Conservation (phyloP, 1,139 yeast genomes). For the Candida albicans region DNA sequence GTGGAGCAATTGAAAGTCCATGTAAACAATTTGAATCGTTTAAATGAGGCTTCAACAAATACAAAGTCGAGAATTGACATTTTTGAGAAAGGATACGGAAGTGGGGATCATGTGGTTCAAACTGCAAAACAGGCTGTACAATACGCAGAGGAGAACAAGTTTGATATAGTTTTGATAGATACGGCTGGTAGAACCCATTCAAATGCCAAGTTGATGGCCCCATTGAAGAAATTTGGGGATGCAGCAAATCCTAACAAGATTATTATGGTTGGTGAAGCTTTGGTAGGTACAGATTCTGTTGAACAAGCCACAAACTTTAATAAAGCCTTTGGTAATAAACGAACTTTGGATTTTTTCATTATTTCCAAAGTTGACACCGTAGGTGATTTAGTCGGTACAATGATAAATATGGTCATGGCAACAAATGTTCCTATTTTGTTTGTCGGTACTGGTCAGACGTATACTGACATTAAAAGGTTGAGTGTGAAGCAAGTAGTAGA, state of each 20-base stretch:
- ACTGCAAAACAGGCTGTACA: conserved; percentile 94
- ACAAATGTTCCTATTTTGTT: conserved; percentile 93
- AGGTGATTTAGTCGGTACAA: conserved; percentile 93
- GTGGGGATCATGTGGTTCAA: conserved; percentile 87
- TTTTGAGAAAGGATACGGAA: conserved; percentile 95
- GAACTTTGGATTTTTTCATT: conserved; percentile 85
- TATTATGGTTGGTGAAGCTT: conserved; percentile 98
- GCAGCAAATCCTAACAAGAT: conserved; percentile 95
- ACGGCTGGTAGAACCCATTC: conserved; percentile 98
- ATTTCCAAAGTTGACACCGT: conserved; percentile 97
- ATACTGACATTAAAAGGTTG: conserved; percentile 90
- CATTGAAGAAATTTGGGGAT: conserved; percentile 90
- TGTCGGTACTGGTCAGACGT: conserved; percentile 96
- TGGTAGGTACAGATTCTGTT: conserved; percentile 96
- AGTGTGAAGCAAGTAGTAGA: conserved; percentile 93
- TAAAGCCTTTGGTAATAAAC: conserved; percentile 82
- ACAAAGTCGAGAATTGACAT: conserved; percentile 65
- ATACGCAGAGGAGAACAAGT: conserved; percentile 53
- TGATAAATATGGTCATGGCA: conserved; percentile 97
- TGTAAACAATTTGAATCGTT: conserved; percentile 73
- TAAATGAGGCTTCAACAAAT: conserved; percentile 31
- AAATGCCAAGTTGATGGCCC: conserved; percentile 93
- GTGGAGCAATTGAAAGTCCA: conserved; percentile 95
- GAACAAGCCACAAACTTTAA: conserved; percentile 93
- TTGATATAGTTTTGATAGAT: conserved; percentile 88